A percentile compares a stretch with the other conserved stretches of the same genome.
These are phyloP conservation scores for Carpinus fangiana DNA, from an alignment of 306 rosid genomes.

Conservation along the genomic window DNA sequence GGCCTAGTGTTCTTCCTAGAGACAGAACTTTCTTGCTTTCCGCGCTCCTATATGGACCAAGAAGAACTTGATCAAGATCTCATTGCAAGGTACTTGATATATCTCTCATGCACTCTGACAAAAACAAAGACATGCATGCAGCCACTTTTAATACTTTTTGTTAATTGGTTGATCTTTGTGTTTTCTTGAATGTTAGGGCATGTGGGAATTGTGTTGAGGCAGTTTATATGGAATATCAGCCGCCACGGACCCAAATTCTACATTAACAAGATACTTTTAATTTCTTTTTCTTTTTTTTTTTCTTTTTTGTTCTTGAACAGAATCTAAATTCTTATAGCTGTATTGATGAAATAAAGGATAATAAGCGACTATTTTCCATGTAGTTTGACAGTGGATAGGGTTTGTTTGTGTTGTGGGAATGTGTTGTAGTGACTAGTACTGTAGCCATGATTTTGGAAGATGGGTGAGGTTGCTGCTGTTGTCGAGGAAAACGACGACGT, in stretches of 20 bases:
- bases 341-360: no score
- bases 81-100: background rate
- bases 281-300: no score
- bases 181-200: background rate
- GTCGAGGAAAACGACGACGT: no score
- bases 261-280: no score
- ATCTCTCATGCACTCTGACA: background rate
- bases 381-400: no score
- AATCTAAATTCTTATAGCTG: no score
- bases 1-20: background rate
- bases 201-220: constrained; percentile 12
- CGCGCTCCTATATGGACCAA: background rate
- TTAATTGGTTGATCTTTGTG: background rate
- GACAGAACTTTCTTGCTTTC: constrained; percentile 13
- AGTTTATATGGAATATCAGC: background rate
- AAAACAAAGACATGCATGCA: background rate
- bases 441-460: no score
- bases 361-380: no score
- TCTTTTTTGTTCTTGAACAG: no score
- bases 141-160: background rate
- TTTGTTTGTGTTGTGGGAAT: no score
- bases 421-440: no score
- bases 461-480: no score
- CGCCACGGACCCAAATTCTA: background rate
- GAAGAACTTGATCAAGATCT: constrained; percentile 7